Evolutionary conservation across 345 rosid species (phyloP).

Genomic region (Citrus unshiu): DNA sequence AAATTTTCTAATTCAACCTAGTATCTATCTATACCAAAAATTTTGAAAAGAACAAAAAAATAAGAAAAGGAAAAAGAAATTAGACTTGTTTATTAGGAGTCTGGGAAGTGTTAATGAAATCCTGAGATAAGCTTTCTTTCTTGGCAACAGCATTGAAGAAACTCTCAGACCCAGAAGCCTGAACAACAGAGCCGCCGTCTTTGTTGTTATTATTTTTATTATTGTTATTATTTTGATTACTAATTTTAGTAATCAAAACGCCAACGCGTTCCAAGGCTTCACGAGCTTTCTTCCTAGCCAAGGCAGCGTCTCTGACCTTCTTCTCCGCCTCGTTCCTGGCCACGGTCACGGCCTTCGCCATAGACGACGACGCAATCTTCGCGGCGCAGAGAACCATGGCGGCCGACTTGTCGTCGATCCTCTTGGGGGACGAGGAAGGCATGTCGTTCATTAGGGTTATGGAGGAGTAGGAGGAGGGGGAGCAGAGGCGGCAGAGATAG

Average conservation of each 20-base stretch:
- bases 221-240: not conserved
- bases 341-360: conserved; percentile 45
- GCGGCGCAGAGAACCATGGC: conserved; percentile 54
- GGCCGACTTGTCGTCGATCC: conserved; percentile 40
- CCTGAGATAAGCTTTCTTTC: not conserved
- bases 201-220: not conserved
- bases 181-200: not conserved
- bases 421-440: not conserved
- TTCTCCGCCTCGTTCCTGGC: conserved; percentile 48
- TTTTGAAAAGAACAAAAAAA: not conserved
- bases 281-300: conserved; percentile 61
- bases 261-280: conserved; percentile 62
- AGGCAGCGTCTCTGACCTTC: conserved; percentile 54
- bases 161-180: not conserved
- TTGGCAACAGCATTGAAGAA: not conserved
- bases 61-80: no score
- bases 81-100: not conserved
- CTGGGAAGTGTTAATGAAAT: not conserved
- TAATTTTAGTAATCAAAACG: conserved; percentile 5
- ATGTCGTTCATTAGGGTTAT: not conserved
- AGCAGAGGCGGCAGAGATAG: conserved; percentile 54
- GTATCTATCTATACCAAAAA: not conserved
- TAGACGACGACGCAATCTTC: conserved; percentile 46
- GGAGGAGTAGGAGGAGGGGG: conserved; percentile 17
- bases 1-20: not conserved